Evolutionary conservation across 164 flowering plant genomes (phyloP).

Genomic region (Dillenia turbinata): DNA sequence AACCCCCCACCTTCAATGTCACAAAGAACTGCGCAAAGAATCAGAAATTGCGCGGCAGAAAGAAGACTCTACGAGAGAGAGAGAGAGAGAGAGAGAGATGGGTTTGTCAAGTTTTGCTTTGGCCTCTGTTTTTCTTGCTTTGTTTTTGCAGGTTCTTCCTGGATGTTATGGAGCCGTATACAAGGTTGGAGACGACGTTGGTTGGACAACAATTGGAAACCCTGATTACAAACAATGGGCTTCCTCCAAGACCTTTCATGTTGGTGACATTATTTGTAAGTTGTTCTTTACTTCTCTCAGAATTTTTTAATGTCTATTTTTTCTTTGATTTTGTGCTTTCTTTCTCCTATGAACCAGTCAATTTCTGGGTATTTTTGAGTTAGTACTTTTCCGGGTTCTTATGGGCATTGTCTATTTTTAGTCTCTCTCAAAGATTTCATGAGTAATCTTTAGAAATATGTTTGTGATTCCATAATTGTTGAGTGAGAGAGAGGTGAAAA

Average conservation of each 20-base stretch:
- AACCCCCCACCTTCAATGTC: no score
- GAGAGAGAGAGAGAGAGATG: conserved; percentile 1
- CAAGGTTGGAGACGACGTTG: conserved; percentile 58
- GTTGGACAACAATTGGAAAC: conserved; percentile 58
- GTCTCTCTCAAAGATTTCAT: neutral
- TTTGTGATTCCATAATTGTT: no score
- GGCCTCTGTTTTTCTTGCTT: conserved; percentile 6
- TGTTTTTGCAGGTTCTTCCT: conserved; percentile 6
- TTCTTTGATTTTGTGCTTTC: no score
- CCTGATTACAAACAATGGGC: conserved; percentile 57
- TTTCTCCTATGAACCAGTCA: no score
- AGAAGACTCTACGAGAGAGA: no score
- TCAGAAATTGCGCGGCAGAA: no score
- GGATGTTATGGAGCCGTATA: conserved; percentile 22
- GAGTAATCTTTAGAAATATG: no score
- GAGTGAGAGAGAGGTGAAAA: no score
- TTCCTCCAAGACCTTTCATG: conserved; percentile 40
- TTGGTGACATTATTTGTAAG: conserved; percentile 56
- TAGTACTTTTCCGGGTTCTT: no score
- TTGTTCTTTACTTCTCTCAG: neutral
- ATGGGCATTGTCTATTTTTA: neutral
- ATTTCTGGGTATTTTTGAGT: no score
- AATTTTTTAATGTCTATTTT: neutral
- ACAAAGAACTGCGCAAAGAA: no score
- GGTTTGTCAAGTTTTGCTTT: conserved; percentile 5